These are phyloP conservation scores for Ananas comosus DNA, from an alignment of 176 grass and related monocot species.

Conservation along the genomic window DNA sequence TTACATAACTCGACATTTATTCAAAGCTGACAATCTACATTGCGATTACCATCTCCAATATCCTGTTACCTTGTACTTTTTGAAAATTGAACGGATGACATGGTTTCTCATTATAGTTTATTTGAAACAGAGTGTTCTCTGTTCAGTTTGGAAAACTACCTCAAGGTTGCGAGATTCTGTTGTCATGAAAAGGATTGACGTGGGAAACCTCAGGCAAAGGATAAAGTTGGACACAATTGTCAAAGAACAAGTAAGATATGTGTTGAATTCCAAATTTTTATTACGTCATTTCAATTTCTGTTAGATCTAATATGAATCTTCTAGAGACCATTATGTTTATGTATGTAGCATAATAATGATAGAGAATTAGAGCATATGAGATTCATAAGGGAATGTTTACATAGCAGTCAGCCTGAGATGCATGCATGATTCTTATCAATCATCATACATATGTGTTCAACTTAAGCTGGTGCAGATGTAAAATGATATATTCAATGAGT, in stretches of 20 bases:
- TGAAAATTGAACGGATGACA: conserved; percentile 11
- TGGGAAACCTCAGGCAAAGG: conserved; percentile 43
- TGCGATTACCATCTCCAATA: not conserved
- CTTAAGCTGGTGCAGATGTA: not conserved
- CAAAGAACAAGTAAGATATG: conserved; percentile 60
- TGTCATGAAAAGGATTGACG: conserved; percentile 50
- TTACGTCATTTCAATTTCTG: not conserved
- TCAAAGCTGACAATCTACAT: not conserved
- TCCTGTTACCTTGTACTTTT: not conserved
- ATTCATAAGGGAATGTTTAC: not conserved
- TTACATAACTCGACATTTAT: no score
- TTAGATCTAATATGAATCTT: not conserved
- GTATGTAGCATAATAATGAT: not conserved
- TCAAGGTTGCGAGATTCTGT: conserved; percentile 50
- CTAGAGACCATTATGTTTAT: not conserved
- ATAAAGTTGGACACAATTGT: conserved; percentile 48
- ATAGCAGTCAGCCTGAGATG: conserved; percentile 1
- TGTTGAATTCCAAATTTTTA: not conserved
- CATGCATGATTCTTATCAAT: not conserved
- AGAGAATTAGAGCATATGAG: not conserved
- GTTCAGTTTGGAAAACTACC: conserved; percentile 51
- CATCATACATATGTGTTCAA: not conserved
- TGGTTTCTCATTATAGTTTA: conserved; percentile 12
- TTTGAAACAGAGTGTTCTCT: conserved; percentile 54
- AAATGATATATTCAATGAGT: not conserved